phyloP scores from a whole-genome alignment of 768 basidiomycete genomes.

The Leucocoprinus birnbaumii region DNA sequence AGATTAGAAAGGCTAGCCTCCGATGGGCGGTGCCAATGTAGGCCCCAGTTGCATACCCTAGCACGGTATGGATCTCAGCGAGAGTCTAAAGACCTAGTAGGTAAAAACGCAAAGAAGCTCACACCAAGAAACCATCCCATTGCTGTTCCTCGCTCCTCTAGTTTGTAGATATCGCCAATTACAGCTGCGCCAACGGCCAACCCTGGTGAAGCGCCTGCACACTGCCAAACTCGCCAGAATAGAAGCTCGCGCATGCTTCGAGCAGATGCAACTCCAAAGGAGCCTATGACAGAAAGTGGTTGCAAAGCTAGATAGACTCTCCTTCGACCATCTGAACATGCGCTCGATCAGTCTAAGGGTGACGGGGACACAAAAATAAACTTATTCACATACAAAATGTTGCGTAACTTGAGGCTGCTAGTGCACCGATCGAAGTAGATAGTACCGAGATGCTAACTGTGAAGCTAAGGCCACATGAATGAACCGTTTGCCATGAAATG shows the following conservation, averaged over 20 bases:
- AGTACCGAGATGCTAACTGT: conserved; percentile 35
- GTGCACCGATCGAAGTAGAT: conserved; percentile 28
- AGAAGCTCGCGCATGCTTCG: conserved; percentile 44
- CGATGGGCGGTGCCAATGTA: conserved; percentile 56
- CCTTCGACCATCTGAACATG: conserved; percentile 56
- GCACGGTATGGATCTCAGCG: too few species aligned
- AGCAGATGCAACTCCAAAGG: conserved; percentile 55
- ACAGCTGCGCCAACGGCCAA: conserved; percentile 56
- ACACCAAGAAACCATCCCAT: conserved; percentile 61
- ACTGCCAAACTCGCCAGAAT: conserved; percentile 63
- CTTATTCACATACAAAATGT: conserved; percentile 30
- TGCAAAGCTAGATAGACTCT: conserved; percentile 56
- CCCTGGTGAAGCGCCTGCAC: conserved; percentile 57
- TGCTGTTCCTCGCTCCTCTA: conserved; percentile 58
- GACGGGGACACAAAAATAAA: too few species aligned
- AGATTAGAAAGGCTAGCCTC: conserved; percentile 33
- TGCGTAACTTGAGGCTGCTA: conserved; percentile 32
- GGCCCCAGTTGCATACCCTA: conserved; percentile 57
- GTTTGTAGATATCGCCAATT: conserved; percentile 63
- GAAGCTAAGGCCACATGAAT: conserved; percentile 19
- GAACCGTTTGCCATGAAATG: not conserved
- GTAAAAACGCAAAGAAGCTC: conserved; percentile 11
- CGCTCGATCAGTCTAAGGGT: not conserved
- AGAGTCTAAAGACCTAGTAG: not conserved
- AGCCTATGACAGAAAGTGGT: conserved; percentile 56